phyloP scores from a whole-genome alignment of 176 grass and related monocot genomes.

The Bonia amplexicaulis region DNA sequence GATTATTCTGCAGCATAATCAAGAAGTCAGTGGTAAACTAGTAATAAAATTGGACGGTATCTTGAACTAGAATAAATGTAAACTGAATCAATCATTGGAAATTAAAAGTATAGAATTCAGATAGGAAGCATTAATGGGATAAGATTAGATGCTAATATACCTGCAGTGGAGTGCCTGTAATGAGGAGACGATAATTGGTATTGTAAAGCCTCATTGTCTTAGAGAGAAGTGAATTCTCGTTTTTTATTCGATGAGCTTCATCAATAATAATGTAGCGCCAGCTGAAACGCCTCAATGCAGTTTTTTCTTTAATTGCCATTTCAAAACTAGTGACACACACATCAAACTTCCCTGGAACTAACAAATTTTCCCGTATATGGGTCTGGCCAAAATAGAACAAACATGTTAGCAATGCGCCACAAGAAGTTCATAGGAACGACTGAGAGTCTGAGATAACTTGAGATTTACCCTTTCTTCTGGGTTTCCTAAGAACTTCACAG shows the following conservation, averaged over 20 bases:
- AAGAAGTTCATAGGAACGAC: background rate
- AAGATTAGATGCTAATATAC: constrained; percentile 27
- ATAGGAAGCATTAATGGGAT: background rate
- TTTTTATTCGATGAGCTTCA: constrained; percentile 82
- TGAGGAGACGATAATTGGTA: constrained; percentile 72
- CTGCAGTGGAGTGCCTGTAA: constrained; percentile 73
- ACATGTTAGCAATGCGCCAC: constrained; percentile 13
- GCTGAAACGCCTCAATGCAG: constrained; percentile 61
- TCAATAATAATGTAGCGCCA: constrained; percentile 87
- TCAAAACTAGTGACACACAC: constrained; percentile 85
- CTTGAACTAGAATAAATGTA: constrained; percentile 13
- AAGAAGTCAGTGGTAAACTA: background rate
- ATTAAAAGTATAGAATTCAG: background rate
- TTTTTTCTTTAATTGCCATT: constrained; percentile 85
- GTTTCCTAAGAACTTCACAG: no score
- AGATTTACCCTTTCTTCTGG: no score
- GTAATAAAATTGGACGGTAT: background rate
- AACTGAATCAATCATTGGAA: constrained; percentile 5
- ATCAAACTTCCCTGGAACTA: constrained; percentile 74
- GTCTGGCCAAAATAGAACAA: constrained; percentile 35
- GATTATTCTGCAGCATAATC: constrained; percentile 62
- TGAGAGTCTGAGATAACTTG: background rate
- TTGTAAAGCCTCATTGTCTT: constrained; percentile 83
- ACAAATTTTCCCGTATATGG: constrained; percentile 59
- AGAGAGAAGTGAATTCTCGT: constrained; percentile 75